Evolutionary conservation across 768 basidiomycete genomes (phyloP), one percentile per base, ranked within the genome.

Genomic region (Glaciozyma martinii): DNA sequence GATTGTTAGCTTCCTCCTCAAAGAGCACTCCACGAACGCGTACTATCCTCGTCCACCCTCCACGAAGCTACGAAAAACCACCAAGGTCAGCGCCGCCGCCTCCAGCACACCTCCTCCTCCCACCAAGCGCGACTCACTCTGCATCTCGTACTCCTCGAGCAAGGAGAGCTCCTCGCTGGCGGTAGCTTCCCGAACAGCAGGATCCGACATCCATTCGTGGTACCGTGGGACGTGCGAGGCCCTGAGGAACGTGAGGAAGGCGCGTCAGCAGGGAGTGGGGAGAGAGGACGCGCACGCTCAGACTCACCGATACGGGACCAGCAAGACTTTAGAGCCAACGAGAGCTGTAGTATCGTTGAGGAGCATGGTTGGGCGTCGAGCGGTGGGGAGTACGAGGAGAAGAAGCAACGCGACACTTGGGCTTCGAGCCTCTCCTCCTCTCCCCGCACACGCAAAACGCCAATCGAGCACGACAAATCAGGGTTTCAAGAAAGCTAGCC

Each of bases 111-210:
- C n/a, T n/a, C n/a, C n/a, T n/a, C n/a, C n/a, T n/a, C n/a, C n/a
- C n/a, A n/a, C n/a, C n/a, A n/a, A n/a, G n/a, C 18, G 18, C 25
- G 1, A 75, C 81, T 66, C 71, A 90, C 91, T 79, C 75, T 94
- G 91, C 91, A 94, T 94, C 29, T 86, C 85, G 65, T 86, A 85
- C 73, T 93, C 92, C 72, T 93, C 83, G 65, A 87, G 84, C 10
- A 90, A 77, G 12, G 81, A 82, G 49, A 95, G 80, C 6, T 86
- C 86, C 70, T 94, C 90, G 63, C 88, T 90, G 7, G 90, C 90
- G 0, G 90, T 95, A 23, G 86, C 79, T 56, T 83, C 80, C 49
- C 85, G 82, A 60, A 97, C 78, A 67, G 84, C 84, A 42, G 83
- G 82, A 74, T 82, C 81, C 33, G 82, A 78, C 92, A 97, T 94